Evolutionary conservation across 2,329 filamentous ascomycete species (phyloP).

Genomic region (Aspergillus sp.): DNA sequence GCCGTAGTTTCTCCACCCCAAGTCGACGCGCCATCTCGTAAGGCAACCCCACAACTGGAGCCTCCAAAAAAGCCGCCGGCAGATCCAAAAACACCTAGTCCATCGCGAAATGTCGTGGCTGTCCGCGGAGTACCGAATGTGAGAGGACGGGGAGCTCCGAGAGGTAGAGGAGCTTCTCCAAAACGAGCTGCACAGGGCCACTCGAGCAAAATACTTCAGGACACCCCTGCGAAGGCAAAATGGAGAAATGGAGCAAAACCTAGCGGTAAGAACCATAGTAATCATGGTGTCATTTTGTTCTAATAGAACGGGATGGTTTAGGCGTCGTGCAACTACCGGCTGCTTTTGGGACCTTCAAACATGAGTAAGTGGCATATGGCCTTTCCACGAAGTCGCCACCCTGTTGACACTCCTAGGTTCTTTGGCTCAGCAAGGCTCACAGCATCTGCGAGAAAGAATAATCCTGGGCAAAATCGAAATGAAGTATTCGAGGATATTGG

Average conservation of each 20-base stretch:
- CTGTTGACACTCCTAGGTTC: conserved; percentile 16
- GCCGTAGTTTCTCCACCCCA: neutral
- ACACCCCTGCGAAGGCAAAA: conserved; percentile 25
- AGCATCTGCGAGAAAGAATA: neutral
- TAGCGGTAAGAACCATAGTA: conserved; percentile 15
- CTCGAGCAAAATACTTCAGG: conserved; percentile 18
- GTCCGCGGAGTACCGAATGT: neutral
- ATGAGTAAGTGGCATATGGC: conserved; percentile 20
- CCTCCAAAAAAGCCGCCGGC: neutral
- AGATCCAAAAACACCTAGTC: neutral
- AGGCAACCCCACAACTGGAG: neutral
- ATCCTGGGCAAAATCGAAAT: conserved; percentile 11
- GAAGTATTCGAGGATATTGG: conserved; percentile 29
- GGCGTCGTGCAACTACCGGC: conserved; percentile 18
- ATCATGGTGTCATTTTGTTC: neutral
- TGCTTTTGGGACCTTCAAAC: conserved; percentile 21
- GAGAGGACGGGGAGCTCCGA: conserved; percentile 9
- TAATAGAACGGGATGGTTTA: conserved; percentile 2
- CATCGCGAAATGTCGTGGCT: neutral
- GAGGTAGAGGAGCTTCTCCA: conserved; percentile 3
- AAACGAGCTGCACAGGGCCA: neutral
- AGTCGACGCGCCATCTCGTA: neutral
- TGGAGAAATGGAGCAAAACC: conserved; percentile 23
- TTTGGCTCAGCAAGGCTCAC: conserved; percentile 18
- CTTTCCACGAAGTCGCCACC: neutral